Conservation (phyloP, 148 eudicot genomes). For the Cornus controversa region DNA sequence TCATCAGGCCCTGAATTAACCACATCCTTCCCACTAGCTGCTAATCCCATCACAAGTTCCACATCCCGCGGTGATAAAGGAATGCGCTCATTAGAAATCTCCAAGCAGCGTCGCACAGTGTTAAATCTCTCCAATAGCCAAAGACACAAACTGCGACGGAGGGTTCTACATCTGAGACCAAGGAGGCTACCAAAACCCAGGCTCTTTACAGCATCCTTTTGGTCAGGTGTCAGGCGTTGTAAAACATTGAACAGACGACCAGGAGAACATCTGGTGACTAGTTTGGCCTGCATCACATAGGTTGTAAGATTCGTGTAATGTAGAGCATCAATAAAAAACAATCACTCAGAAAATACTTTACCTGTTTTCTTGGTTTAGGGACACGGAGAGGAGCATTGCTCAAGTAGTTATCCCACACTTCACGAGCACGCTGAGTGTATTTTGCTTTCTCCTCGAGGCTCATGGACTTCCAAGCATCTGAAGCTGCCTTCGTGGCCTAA, state of each 20-base stretch:
- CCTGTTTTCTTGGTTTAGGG: conserved; percentile 41
- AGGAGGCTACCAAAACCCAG: conserved; percentile 55
- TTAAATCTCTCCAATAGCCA: conserved; percentile 48
- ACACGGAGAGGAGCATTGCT: conserved; percentile 35
- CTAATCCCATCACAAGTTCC: conserved; percentile 46
- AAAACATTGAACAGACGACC: conserved; percentile 43
- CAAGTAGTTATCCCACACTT: conserved; percentile 50
- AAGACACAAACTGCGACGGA: conserved; percentile 47
- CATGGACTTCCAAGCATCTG: conserved; percentile 50
- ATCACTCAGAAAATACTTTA: background rate
- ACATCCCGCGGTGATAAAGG: conserved; percentile 48
- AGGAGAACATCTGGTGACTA: conserved; percentile 50
- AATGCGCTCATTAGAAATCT: conserved; percentile 39
- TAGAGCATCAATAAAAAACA: conserved; percentile 3
- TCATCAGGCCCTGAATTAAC: conserved; percentile 48
- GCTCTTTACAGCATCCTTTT: conserved; percentile 37
- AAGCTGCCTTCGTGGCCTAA: conserved; percentile 49
- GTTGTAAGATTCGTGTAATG: background rate
- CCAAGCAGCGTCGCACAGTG: conserved; percentile 36
- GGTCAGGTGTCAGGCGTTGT: conserved; percentile 37
- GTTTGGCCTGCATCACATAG: conserved; percentile 32
- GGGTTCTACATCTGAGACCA: conserved; percentile 44
- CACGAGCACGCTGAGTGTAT: conserved; percentile 45
- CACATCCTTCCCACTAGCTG: conserved; percentile 43
- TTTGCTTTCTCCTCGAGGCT: conserved; percentile 43